Evolutionary conservation across 257 asterid genomes (phyloP).

Genomic region (Nicotiana tabacum): DNA sequence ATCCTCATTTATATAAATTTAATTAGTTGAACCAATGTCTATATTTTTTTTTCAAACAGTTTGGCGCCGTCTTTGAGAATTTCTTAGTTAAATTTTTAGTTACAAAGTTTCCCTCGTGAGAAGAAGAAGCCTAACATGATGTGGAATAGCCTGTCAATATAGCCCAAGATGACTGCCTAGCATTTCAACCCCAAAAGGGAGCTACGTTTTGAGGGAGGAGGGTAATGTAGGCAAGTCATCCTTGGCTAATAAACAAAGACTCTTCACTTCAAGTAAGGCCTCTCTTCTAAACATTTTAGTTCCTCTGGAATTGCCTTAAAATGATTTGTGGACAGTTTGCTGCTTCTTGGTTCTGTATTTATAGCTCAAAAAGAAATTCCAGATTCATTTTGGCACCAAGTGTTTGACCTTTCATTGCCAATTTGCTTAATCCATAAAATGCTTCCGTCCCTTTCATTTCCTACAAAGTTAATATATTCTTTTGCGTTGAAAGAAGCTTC

Average conservation of each 20-base stretch:
- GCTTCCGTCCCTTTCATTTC: not conserved
- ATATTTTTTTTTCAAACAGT: too few species aligned
- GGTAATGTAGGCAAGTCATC: slow-evolving; percentile 11
- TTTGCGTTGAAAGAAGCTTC: not conserved
- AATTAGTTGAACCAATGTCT: too few species aligned
- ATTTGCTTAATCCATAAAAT: not conserved
- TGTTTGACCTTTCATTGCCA: not conserved
- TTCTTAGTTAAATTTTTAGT: too few species aligned
- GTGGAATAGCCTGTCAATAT: not conserved
- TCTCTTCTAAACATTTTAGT: not conserved
- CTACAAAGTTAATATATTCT: not conserved
- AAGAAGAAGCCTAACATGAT: slow-evolving; percentile 12
- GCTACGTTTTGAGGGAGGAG: not conserved
- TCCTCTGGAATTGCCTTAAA: not conserved
- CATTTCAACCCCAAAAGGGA: slow-evolving; percentile 1
- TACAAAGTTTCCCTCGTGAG: not conserved
- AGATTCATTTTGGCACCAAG: not conserved
- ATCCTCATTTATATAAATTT: too few species aligned
- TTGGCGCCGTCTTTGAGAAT: too few species aligned
- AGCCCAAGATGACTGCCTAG: slow-evolving; percentile 7
- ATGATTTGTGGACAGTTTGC: not conserved
- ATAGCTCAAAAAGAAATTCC: not conserved
- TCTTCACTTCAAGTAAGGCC: slow-evolving; percentile 7
- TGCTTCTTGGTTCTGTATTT: not conserved
- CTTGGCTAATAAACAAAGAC: slow-evolving; percentile 10